These are phyloP conservation scores for Jatropha curcas DNA, from an alignment of 345 rosid species.

Conservation along the genomic window DNA sequence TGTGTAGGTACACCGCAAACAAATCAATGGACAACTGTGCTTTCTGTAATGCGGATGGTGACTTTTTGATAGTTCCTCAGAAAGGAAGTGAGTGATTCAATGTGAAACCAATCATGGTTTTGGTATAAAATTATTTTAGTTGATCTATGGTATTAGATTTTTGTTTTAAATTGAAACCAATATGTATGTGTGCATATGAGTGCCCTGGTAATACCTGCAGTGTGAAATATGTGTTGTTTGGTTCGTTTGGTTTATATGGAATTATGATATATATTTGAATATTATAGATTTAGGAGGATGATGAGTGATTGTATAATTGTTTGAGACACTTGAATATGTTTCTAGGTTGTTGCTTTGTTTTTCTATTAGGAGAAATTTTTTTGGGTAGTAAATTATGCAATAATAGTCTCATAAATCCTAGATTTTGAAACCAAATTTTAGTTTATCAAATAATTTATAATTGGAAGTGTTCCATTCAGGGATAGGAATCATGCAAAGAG, in stretches of 20 bases:
- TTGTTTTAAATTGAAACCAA: not conserved
- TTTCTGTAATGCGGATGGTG: conserved; percentile 95
- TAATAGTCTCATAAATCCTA: not conserved
- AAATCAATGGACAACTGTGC: conserved; percentile 86
- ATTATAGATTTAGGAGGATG: not conserved
- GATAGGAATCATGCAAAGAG: not conserved
- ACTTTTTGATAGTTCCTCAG: conserved; percentile 89
- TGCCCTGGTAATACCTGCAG: not conserved
- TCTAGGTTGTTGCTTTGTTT: not conserved
- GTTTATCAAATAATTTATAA: not conserved
- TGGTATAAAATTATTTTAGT: not conserved
- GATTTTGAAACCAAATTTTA: not conserved
- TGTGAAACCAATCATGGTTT: not conserved
- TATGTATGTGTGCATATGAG: not conserved
- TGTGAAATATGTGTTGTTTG: not conserved
- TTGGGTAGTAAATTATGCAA: not conserved
- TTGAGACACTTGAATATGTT: not conserved
- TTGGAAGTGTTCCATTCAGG: not conserved
- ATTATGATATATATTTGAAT: not conserved
- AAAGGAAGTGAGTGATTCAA: conserved; percentile 67
- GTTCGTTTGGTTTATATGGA: not conserved
- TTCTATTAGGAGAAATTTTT: not conserved
- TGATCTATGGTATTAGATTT: not conserved
- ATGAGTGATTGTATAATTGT: not conserved
- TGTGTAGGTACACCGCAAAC: conserved; percentile 73